phyloP scores from a whole-genome alignment of 208 protist genomes.

The Trypanosoma melophagium region DNA sequence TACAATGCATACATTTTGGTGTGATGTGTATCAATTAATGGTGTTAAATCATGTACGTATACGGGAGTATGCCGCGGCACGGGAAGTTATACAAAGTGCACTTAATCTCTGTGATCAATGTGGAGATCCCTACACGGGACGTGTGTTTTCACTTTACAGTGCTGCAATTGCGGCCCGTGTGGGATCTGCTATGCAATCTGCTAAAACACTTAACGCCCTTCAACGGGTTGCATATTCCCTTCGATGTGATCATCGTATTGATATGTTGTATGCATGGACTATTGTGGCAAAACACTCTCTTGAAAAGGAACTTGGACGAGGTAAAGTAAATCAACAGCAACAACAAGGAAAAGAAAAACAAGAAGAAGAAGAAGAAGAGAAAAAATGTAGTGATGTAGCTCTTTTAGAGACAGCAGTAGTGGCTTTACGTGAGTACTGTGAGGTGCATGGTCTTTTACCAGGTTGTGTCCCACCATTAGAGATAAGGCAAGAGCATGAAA shows the following conservation, averaged over 20 bases:
- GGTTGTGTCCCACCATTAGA: neutral
- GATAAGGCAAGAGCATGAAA: neutral
- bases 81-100: slow-evolving; percentile 35
- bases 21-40: slow-evolving; percentile 39
- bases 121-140: slow-evolving; percentile 45
- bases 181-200: slow-evolving; percentile 22
- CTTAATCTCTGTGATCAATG: slow-evolving; percentile 45
- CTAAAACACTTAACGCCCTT: slow-evolving; percentile 24
- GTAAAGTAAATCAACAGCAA: neutral
- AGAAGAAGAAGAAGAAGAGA: slow-evolving; percentile 8
- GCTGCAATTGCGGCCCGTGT: slow-evolving; percentile 30
- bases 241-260: slow-evolving; percentile 23
- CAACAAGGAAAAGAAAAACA: neutral
- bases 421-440: slow-evolving; percentile 22
- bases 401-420: slow-evolving; percentile 10
- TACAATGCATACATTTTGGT: slow-evolving; percentile 47
- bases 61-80: slow-evolving; percentile 32
- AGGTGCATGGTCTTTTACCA: slow-evolving; percentile 15
- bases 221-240: slow-evolving; percentile 19
- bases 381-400: neutral
- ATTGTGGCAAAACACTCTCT: slow-evolving; percentile 32
- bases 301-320: slow-evolving; percentile 10
- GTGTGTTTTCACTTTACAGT: slow-evolving; percentile 49
- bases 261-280: slow-evolving; percentile 36
- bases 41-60: slow-evolving; percentile 44